phyloP scores from a whole-genome alignment of 2,329 filamentous ascomycete species.

The Beauveria brongniartii region DNA sequence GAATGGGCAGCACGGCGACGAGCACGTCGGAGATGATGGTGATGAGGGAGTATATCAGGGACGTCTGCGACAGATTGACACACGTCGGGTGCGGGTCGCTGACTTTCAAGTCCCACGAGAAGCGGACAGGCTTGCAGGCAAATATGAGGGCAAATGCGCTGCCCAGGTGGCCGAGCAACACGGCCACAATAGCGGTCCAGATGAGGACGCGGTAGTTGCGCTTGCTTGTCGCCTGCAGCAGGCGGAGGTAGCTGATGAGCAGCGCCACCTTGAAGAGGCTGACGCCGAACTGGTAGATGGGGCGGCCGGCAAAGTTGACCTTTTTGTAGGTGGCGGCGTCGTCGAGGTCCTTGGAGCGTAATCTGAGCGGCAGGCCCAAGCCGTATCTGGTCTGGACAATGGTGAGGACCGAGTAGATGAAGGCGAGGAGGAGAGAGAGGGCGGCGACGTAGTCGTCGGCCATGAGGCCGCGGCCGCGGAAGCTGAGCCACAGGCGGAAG shows the following conservation, averaged over 20 bases:
- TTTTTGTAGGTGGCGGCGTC: slow-evolving; percentile 37
- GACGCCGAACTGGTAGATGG: slow-evolving; percentile 47
- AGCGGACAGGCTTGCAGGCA: slow-evolving; percentile 38
- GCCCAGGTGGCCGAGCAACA: slow-evolving; percentile 39
- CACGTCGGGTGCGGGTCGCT: slow-evolving; percentile 23
- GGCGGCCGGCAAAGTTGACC: slow-evolving; percentile 45
- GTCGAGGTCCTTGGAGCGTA: slow-evolving; percentile 28
- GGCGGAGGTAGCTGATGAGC: slow-evolving; percentile 43
- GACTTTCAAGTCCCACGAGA: slow-evolving; percentile 34
- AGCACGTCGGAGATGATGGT: slow-evolving; percentile 43
- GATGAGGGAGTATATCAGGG: slow-evolving; percentile 43
- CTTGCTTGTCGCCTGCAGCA: slow-evolving; percentile 40
- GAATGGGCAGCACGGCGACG: slow-evolving; percentile 43
- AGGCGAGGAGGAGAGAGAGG: slow-evolving; percentile 34
- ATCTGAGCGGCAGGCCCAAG: slow-evolving; percentile 38
- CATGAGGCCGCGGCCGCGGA: slow-evolving; percentile 34
- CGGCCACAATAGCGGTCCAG: slow-evolving; percentile 32
- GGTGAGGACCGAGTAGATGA: slow-evolving; percentile 41
- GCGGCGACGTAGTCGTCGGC: slow-evolving; percentile 38
- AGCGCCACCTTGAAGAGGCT: slow-evolving; percentile 49
- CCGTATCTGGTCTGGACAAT: slow-evolving; percentile 46
- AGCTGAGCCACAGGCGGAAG: slow-evolving; percentile 34
- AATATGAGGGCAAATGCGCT: slow-evolving; percentile 42
- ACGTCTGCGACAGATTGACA: slow-evolving; percentile 38
- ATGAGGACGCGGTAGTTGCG: slow-evolving; percentile 35